Conservation (phyloP, 2,329 filamentous ascomycete species). For the Fusarium sororula region DNA sequence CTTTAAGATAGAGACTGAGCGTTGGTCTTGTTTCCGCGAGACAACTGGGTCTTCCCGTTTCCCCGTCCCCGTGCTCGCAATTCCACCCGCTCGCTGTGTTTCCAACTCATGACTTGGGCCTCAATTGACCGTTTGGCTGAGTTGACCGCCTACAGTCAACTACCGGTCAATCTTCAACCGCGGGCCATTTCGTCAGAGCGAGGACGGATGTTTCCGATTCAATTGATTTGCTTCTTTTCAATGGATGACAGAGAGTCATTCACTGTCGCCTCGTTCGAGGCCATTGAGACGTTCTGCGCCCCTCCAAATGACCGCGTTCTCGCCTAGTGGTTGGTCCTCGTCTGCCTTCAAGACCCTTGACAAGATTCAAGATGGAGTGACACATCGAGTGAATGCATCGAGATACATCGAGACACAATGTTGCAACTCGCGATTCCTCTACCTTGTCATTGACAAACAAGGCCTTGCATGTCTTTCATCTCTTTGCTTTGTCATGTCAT, state of each 20-base stretch:
- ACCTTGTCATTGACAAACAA: background rate
- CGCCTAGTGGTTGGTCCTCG: background rate
- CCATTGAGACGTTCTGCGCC: conserved; percentile 7
- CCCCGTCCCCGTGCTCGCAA: conserved; percentile 26
- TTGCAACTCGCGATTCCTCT: background rate
- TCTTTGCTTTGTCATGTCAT: conserved; percentile 5
- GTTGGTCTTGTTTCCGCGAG: conserved; percentile 24
- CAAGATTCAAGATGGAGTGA: conserved; percentile 4
- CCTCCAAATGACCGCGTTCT: background rate
- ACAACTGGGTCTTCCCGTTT: conserved; percentile 27
- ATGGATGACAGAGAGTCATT: conserved; percentile 9
- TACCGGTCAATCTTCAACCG: background rate
- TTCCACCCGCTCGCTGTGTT: conserved; percentile 10
- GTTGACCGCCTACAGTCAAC: conserved; percentile 17
- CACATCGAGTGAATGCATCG: conserved; percentile 16
- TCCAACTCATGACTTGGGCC: conserved; percentile 11
- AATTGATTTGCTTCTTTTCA: background rate
- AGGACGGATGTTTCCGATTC: conserved; percentile 15
- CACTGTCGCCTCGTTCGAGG: background rate
- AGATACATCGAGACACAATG: conserved; percentile 5
- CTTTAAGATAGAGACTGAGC: conserved; percentile 8
- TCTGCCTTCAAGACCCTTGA: conserved; percentile 11
- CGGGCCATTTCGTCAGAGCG: conserved; percentile 23
- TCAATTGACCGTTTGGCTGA: conserved; percentile 31
- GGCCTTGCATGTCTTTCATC: background rate